Base-by-base conservation (phyloP, 208 protist genomes). In the Wallacemonas sp. region DNA sequence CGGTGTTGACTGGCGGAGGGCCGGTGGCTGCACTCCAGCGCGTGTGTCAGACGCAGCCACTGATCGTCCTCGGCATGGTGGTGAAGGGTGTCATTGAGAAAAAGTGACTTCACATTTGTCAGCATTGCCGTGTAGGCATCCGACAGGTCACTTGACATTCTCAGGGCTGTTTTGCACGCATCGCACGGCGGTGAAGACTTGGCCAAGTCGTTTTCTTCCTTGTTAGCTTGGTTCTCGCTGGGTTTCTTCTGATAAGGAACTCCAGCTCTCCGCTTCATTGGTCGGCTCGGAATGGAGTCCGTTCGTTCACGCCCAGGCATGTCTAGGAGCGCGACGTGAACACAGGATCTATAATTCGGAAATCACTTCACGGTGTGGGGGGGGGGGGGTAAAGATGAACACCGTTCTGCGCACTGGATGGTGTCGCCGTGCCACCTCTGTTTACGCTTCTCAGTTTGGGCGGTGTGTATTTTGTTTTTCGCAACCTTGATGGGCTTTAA, bases 61-160 rank as follows among this genome's bases (percentile, higher is more conserved):
- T 71, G 70, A 49, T 87, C 80, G 47, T 88, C 84, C 15, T 72
- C 78, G 60, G 69, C 70, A 55, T 86, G 84, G 49, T 91, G 84
- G 41, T 88, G 84, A 62, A 86, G 6, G n/a, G 64, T 76, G 49
- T 91, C 84, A 44, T 80, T 78, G 3, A 91, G 46, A 38, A 86
- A 81, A 17, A 88, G 44, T 15, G 30, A 41, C 55, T 78, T 82
- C n/a, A 81, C 72, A 46, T 82, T 79, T 9, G 22, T 30, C 21
- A 91, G 51, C 47, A 91, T 60, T 26, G 68, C 70, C 6, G 54
- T 60, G 39, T 80, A 68, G 9, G 84, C 75, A 3, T 15, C 44
- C 2, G 67, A 14, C 14, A 81, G 65, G 2, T 66, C 62, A 34
- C 46, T 33, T 9, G 62, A 73, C 2, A 62, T 60, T 41, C 38